Evolutionary conservation across 257 asterid genomes (phyloP), one percentile per base, ranked within the genome.

Genomic region (Linderniella brevidens): DNA sequence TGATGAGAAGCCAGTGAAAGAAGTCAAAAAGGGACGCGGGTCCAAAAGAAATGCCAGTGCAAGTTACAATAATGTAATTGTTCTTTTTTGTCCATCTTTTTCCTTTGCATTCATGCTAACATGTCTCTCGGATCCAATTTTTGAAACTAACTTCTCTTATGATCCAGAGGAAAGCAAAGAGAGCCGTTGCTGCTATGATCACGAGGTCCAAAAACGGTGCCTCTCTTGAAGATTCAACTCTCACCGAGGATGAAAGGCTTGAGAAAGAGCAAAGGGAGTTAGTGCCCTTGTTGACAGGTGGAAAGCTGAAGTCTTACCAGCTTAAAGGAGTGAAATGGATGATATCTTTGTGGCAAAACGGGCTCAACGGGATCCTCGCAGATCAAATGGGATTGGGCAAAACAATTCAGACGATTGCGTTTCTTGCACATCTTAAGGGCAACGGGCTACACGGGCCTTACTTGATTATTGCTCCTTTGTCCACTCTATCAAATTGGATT

Each of bases 301-400:
- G 99, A 54, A 79, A 75, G 58, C 61, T 90, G 72, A 90, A 90
- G 70, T n/a, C 77, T 43, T 90, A 85, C 64, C 99, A 90, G 57
- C 66, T 85, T 41, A 90, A 85, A 71, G 99, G 99, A 13, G 92
- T 90, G 40, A 90, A 90, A 62, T 90, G 99, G 99, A 72, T 90
- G 88, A 90, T 90, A 66, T 90, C 99, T 15, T 58, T 90, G 72
- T 90, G 96, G 99, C 99, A 90, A 75, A 90, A 90, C 66, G 99
- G 99, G 52, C 56, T 90, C 53, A 90, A 90, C 65, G 99, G 99
- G 44, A 90, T 90, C 68, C 93, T 85, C 35, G 96, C 99, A 36
- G 99, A 90, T 79, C 99, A 90, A 70, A 90, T 90, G 99, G 99
- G 99, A 46, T 93, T 90, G 43, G 99, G 99, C 9, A 85, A 90